Conservation (phyloP, 2,329 filamentous ascomycete species). For the Diaporthe ampelina region DNA sequence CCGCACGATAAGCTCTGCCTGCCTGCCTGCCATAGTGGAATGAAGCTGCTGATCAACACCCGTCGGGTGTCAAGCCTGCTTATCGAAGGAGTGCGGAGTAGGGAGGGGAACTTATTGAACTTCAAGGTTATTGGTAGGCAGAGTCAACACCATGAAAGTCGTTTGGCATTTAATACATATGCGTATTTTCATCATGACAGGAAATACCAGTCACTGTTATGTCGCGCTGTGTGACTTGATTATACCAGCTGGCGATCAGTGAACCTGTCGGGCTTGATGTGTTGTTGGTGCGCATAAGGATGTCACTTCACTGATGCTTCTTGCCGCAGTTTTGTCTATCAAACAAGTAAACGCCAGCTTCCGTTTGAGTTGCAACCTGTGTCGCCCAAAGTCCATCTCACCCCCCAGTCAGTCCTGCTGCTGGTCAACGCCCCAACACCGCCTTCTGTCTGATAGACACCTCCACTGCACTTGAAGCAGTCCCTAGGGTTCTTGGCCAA, state of each 20-base stretch:
- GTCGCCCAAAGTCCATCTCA: background rate
- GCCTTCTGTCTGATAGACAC: background rate
- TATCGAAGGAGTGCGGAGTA: conserved; percentile 22
- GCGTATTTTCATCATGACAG: background rate
- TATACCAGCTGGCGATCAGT: too few species aligned
- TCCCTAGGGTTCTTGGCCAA: background rate
- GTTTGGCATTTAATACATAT: too few species aligned
- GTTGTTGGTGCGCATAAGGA: too few species aligned
- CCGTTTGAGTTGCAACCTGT: background rate
- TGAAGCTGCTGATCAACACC: conserved; percentile 4
- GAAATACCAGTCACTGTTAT: background rate
- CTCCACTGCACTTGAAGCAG: too few species aligned
- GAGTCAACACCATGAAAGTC: too few species aligned
- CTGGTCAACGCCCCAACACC: background rate
- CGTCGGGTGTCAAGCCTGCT: background rate
- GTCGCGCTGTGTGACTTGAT: background rate
- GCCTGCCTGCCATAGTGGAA: background rate
- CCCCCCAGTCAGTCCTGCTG: background rate
- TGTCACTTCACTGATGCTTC: background rate
- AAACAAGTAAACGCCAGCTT: background rate
- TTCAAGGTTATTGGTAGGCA: background rate
- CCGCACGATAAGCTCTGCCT: conserved; percentile 1
- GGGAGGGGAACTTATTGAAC: background rate
- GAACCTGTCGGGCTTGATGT: background rate
- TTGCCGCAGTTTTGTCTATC: too few species aligned